Percentiles rank a stretch among this genome's conserved stretches.
phyloP scores from a whole-genome alignment of 2,329 filamentous ascomycete genomes.

The Hirsutella minnesotensis region DNA sequence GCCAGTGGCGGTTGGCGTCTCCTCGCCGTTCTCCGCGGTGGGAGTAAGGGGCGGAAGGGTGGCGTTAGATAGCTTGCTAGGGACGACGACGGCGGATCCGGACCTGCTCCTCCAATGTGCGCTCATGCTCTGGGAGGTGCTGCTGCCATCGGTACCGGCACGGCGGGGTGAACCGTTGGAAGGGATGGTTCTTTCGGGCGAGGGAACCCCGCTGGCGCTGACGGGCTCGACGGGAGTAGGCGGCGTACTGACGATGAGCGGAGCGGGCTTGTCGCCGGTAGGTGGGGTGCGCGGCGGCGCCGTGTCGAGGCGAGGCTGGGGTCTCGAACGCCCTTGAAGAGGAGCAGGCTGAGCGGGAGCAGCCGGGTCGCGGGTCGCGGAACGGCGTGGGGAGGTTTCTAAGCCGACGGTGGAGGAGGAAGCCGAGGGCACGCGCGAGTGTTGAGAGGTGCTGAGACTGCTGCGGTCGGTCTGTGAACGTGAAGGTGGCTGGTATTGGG shows the following conservation, averaged over 20 bases:
- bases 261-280: conserved; percentile 28
- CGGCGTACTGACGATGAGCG: conserved; percentile 52
- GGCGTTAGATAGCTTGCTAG: conserved; percentile 79
- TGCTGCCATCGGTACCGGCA: conserved; percentile 39
- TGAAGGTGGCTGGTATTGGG: conserved; percentile 30
- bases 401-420: conserved; percentile 1
- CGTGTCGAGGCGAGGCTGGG: conserved; percentile 18
- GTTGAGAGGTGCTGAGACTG: conserved; percentile 40
- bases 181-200: conserved; percentile 16
- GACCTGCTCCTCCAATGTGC: conserved; percentile 48
- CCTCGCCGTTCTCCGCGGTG: conserved; percentile 53
- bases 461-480: conserved; percentile 50
- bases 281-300: conserved; percentile 36
- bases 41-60: conserved; percentile 64
- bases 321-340: conserved; percentile 14
- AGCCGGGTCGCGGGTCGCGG: conserved; percentile 16
- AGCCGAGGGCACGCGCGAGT: neutral
- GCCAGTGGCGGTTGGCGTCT: conserved; percentile 48
- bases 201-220: conserved; percentile 10
- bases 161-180: conserved; percentile 13
- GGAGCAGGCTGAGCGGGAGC: conserved; percentile 17
- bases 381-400: neutral
- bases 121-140: conserved; percentile 59
- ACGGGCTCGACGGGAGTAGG: conserved; percentile 46
- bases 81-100: conserved; percentile 44